Evolutionary conservation across 108 stramenopile genomes (phyloP).

Genomic region (Nannochloropsis granulata): DNA sequence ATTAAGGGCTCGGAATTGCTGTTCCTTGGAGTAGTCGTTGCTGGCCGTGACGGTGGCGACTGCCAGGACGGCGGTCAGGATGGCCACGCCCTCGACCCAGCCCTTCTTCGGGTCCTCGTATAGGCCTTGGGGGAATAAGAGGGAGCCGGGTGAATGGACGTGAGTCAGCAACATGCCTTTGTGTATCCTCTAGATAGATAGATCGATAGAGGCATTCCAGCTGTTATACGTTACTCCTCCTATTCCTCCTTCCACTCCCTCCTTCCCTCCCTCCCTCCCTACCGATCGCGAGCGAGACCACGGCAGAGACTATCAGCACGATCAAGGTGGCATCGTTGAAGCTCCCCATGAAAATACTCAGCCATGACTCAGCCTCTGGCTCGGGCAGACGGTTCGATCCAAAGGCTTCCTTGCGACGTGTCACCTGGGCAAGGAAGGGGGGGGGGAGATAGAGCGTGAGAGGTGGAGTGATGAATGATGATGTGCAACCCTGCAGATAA

Average conservation of each 20-base stretch:
- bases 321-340: constrained; percentile 92
- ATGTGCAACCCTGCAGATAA: too few species aligned
- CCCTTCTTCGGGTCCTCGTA: constrained; percentile 72
- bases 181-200: too few species aligned
- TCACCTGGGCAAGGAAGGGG: background rate
- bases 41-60: constrained; percentile 71
- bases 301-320: constrained; percentile 78
- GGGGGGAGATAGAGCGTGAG: background rate
- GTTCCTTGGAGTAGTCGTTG: constrained; percentile 79
- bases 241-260: background rate
- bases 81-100: constrained; percentile 75
- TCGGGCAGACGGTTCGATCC: constrained; percentile 8
- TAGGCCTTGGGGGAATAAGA: constrained; percentile 38
- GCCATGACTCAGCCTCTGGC: constrained; percentile 48
- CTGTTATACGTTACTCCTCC: background rate
- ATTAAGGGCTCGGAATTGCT: constrained; percentile 66
- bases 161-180: too few species aligned
- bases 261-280: background rate
- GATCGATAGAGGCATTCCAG: background rate
- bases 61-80: constrained; percentile 62
- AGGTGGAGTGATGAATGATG: too few species aligned
- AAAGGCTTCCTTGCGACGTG: background rate
- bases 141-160: background rate
- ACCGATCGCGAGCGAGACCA: constrained; percentile 61
- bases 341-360: constrained; percentile 76